Base-by-base conservation (phyloP, 1,284 basidiomycete genomes). In the Amylostereum chailletii region DNA sequence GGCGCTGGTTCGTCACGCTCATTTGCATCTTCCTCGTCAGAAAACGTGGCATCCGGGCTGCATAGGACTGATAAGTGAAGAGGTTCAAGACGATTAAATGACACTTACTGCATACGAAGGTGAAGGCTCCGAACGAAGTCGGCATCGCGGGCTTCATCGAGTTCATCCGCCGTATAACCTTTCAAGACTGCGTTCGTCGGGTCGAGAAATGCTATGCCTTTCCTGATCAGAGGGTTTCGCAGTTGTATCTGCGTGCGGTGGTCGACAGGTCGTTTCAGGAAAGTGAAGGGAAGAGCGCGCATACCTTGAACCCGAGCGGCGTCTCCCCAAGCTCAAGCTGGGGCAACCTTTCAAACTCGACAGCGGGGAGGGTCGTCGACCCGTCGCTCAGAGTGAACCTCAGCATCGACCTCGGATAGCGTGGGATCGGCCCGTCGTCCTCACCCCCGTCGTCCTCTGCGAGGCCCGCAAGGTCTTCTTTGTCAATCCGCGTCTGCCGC, bases 341-440 rank as follows among this genome's bases (percentile, higher is more conserved):
- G 3, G 78, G 75, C 34, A 90, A 58, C 7, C 67, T 64, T 42
- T 73, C 73, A 55, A 79, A 85, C 59, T 90, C 87, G 52, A 89
- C 79, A 2, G 83, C 87, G n/a, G 71, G 71, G 26, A 90, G 60
- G 2, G 64, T 71, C 2, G 71, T 74, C 2, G 66, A 59, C 29
- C 87, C 87, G 58, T 90, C 88, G 51, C 75, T 81, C 45, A 90
- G 64, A 54, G 80, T 71, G 34, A 90, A 71, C 36, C 67, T 74
- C 47, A 90, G 69, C 77, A 85, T 87, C 33, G 77, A 74, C 42
- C 84, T 68, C 3, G 86, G 77, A 60, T 84, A 90, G 53, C 77
- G 83, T 2, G 87, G 86, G 51, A 88, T 72, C 0, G 83, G 79
- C 0, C 82, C 82, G 57, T 83, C 83, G 34, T 79, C 84, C 47